Conservation (phyloP, 2,329 filamentous ascomycete genomes). For the Fusarium irregulare region DNA sequence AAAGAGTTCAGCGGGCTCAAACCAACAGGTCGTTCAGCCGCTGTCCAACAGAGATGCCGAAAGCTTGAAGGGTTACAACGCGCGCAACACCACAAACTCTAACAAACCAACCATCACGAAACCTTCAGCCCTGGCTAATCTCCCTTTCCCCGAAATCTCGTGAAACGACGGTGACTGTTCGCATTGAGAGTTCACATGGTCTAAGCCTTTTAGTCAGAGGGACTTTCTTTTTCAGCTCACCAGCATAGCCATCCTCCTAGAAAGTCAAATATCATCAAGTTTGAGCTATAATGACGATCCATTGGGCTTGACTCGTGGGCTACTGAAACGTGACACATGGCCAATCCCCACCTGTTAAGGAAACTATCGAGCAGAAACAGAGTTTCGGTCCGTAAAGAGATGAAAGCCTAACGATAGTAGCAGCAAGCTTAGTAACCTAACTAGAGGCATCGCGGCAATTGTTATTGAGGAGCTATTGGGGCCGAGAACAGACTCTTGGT, state of each 20-base stretch:
- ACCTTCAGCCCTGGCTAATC: not conserved
- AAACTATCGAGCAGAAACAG: slow-evolving; percentile 24
- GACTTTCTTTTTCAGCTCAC: slow-evolving; percentile 4
- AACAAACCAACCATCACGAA: not conserved
- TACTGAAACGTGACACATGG: slow-evolving; percentile 24
- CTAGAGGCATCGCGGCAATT: slow-evolving; percentile 8
- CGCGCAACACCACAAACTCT: not conserved
- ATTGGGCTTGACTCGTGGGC: slow-evolving; percentile 26
- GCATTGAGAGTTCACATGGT: slow-evolving; percentile 11
- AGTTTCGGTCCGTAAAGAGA: slow-evolving; percentile 26
- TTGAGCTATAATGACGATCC: slow-evolving; percentile 20
- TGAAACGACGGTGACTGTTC: not conserved
- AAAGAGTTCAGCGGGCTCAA: slow-evolving; percentile 2
- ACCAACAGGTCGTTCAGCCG: not conserved
- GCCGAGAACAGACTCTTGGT: slow-evolving; percentile 25
- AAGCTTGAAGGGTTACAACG: not conserved
- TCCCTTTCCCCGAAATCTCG: not conserved
- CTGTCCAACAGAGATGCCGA: not conserved
- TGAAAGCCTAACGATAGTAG: not conserved
- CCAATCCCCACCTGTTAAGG: not conserved
- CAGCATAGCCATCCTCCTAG: slow-evolving; percentile 8
- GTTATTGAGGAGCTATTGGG: slow-evolving; percentile 8
- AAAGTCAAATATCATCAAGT: slow-evolving; percentile 5
- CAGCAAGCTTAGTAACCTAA: slow-evolving; percentile 4
- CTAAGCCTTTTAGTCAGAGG: slow-evolving; percentile 8